Conservation (phyloP, 305 asterid species). For the Andrographis paniculata region DNA sequence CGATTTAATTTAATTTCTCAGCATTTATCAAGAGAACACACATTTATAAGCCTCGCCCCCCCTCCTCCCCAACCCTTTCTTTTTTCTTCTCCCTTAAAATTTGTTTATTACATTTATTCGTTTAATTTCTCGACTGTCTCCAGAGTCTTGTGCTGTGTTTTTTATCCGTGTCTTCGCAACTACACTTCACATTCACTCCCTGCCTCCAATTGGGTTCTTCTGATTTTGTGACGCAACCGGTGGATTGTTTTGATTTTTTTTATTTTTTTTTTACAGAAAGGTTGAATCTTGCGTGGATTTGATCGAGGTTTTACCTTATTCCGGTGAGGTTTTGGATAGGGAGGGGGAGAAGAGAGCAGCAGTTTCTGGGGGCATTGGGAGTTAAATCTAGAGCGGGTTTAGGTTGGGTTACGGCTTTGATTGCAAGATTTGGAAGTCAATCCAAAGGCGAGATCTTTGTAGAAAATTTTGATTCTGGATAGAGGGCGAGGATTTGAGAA, state of each 20-base stretch:
- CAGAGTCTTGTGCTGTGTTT: not conserved
- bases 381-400: constrained; percentile 17
- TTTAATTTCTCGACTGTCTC: too few species aligned
- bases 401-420: constrained; percentile 15
- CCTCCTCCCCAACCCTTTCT: constrained; percentile 18
- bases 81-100: constrained; percentile 14
- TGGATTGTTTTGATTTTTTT: constrained; percentile 3
- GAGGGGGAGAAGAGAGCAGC: too few species aligned
- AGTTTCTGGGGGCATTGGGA: constrained; percentile 15
- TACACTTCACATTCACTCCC: constrained; percentile 4
- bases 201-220: constrained; percentile 32
- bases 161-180: not conserved
- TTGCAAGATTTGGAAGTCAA: constrained; percentile 8
- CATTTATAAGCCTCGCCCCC: too few species aligned
- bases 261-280: constrained; percentile 7
- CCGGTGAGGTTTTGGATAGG: too few species aligned
- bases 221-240: not conserved
- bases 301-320: constrained; percentile 8
- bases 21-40: constrained; percentile 13
- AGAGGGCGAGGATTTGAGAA: constrained; percentile 13
- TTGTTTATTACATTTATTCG: too few species aligned
- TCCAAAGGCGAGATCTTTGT: constrained; percentile 15
- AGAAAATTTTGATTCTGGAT: constrained; percentile 15
- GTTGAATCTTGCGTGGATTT: constrained; percentile 21
- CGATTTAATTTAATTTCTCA: not conserved